Base-by-base conservation (phyloP, 805 yeast species). In the Metschnikowia colocasiae region DNA sequence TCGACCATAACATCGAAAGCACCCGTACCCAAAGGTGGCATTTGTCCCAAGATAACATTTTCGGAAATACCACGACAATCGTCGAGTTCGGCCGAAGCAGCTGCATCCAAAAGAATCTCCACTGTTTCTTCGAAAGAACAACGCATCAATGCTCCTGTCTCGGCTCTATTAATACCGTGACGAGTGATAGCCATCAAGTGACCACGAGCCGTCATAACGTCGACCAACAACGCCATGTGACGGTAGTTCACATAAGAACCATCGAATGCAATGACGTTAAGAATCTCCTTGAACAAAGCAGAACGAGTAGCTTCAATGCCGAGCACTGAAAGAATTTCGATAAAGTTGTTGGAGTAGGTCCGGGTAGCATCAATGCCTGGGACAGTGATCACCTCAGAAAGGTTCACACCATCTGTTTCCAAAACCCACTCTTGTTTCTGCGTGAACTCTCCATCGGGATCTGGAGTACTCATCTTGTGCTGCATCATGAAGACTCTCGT, bases 111-210 rank as follows among this genome's bases (percentile, higher is more conserved):
- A 65, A 94, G 73, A 61, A 94, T 94, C 72, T 94, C 99, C 35
- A 94, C 99, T 6, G 99, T 94, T 69, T 94, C 99, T 73, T 94
- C 99, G 75, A 94, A 94, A 36, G 99, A 92, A 75, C 97, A 94
- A 71, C 99, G 83, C 99, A 94, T 94, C 63, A 94, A 78, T 2
- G 99, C 99, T 71, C 99, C 99, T 26, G 99, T 94, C 57, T 94
- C 97, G 32, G 96, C 87, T 73, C 99, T 85, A 71, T 94, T 94
- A 71, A 94, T 92, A 80, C 99, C 99, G 65, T 94, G 99, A 80
- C 99, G 95, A 37, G 98, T 92, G 61, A 94, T 91, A 34, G 99
- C 98, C 87, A 95, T 92, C 68, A 94, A 77, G 64, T 92, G 96
- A 62, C 99, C 99, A 63, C 96, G 85, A 33, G 96, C 87, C 2